These are phyloP conservation scores for Perkinsus chesapeaki DNA, from an alignment of 169 alveolate species.

Conservation along the genomic window DNA sequence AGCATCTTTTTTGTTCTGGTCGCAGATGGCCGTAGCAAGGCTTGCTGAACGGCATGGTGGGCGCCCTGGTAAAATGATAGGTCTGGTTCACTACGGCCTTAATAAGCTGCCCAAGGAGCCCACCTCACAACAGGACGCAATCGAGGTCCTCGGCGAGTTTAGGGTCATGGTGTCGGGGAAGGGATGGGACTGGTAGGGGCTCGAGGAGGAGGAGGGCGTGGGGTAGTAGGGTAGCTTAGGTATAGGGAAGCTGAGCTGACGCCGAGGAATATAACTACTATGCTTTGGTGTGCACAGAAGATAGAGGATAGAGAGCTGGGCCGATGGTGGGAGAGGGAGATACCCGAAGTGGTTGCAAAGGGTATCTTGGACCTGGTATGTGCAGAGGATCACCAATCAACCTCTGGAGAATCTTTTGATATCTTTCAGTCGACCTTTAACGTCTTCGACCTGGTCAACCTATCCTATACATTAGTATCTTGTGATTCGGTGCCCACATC, in stretches of 20 bases:
- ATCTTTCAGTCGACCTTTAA: neutral
- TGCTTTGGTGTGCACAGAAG: neutral
- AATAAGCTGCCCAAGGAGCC: neutral
- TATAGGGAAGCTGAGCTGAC: neutral
- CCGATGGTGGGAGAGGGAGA: neutral
- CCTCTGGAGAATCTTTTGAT: neutral
- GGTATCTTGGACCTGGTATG: neutral
- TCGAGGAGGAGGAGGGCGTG: neutral
- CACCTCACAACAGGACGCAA: neutral
- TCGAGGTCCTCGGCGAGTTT: neutral
- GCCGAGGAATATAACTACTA: neutral
- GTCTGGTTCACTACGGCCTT: neutral
- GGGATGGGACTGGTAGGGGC: neutral
- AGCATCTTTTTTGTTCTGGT: neutral
- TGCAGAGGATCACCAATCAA: neutral
- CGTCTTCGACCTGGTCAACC: neutral
- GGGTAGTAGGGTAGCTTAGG: neutral
- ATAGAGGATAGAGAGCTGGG: neutral
- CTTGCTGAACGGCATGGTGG: neutral
- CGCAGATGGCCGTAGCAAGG: neutral
- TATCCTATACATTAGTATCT: neutral
- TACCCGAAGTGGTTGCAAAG: neutral
- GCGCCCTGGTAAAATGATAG: neutral
- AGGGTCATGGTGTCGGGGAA: neutral
- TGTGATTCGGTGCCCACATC: neutral